Base-by-base conservation (phyloP, 805 yeast species). In the Jamesozyma rosinii region DNA sequence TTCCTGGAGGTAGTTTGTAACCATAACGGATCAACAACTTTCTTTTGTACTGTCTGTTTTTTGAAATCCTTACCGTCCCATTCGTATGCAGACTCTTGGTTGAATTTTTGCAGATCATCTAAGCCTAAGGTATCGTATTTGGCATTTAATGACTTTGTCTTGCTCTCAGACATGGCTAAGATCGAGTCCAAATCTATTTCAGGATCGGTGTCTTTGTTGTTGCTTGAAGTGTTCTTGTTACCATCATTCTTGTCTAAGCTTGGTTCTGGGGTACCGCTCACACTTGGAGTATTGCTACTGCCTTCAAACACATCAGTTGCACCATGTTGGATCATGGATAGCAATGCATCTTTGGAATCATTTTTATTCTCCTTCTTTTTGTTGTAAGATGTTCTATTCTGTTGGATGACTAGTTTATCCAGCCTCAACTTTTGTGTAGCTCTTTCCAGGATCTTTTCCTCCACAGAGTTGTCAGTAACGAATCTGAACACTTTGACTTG, bases 21-120 rank as follows among this genome's bases (percentile, higher is more conserved):
- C 89, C 92, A 85, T 27, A 74, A 72, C 46, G 79, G 75, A 47
- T 72, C 73, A 20, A 76, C 67, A 35, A 74, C 68, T 8, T 71
- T 70, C 22, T 71, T 64, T n/a, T 67, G 63, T 2, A 66, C 61
- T 33, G 68, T 72, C 52, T 81, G 81, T 60, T 81, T 80, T 61
- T 81, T 80, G 67, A 83, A 84, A 57, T 81, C 81, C 49, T 82
- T 79, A 37, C 95, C 95, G 62, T 84, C 80, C 95, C 95, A 84
- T 63, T 84, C 90, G 61, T 84, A 84, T 9, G 86, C 89, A 2
- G 81, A 76, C 45, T 78, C 83, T 45, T 81, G 75, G 24, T 83
- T 70, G 57, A 83, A 83, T 57, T 81, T 82, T 55, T 84, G 94
- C 47, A 84, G 67, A 45, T 86, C 94, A 57, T 80, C 87, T 44